Percentiles rank a stretch among this genome's conserved stretches.
These are phyloP conservation scores for Candida sp. DNA, from an alignment of 1,139 yeast species.

Conservation along the genomic window DNA sequence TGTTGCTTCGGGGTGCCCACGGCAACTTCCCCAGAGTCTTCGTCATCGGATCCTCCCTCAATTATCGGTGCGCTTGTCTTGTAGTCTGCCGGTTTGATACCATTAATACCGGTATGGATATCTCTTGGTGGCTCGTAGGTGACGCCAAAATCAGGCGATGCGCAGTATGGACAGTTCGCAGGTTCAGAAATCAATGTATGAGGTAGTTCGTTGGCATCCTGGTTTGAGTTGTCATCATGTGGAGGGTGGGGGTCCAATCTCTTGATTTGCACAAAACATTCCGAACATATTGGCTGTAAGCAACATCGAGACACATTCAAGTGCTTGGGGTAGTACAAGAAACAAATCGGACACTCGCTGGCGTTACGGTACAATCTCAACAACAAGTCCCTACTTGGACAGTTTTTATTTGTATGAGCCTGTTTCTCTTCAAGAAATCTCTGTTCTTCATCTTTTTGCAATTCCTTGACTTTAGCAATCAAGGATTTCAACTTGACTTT, in stretches of 20 bases:
- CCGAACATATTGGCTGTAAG: constrained; percentile 92
- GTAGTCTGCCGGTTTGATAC: constrained; percentile 44
- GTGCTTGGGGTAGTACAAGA: constrained; percentile 80
- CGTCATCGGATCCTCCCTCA: constrained; percentile 11
- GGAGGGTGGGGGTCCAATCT: constrained; percentile 96
- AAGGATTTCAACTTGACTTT: constrained; percentile 54
- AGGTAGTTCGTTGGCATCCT: constrained; percentile 41
- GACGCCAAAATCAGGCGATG: constrained; percentile 85
- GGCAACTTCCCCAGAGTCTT: constrained; percentile 1
- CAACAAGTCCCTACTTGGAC: constrained; percentile 33
- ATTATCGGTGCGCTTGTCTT: constrained; percentile 8
- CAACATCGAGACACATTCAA: constrained; percentile 91
- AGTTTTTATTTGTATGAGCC: constrained; percentile 15
- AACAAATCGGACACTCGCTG: constrained; percentile 94
- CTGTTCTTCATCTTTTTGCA: constrained; percentile 60
- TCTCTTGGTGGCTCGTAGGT: constrained; percentile 69
- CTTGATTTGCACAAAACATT: constrained; percentile 96
- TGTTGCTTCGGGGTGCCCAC: constrained; percentile 8
- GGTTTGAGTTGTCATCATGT: constrained; percentile 56
- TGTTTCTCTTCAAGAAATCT: constrained; percentile 41
- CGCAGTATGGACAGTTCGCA: constrained; percentile 94
- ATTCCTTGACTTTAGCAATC: constrained; percentile 46
- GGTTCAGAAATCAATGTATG: constrained; percentile 81
- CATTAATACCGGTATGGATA: constrained; percentile 59
- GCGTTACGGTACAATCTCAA: constrained; percentile 62